phyloP scores from a whole-genome alignment of 2,329 filamentous ascomycete species.

The Paracamarosporium sp. region DNA sequence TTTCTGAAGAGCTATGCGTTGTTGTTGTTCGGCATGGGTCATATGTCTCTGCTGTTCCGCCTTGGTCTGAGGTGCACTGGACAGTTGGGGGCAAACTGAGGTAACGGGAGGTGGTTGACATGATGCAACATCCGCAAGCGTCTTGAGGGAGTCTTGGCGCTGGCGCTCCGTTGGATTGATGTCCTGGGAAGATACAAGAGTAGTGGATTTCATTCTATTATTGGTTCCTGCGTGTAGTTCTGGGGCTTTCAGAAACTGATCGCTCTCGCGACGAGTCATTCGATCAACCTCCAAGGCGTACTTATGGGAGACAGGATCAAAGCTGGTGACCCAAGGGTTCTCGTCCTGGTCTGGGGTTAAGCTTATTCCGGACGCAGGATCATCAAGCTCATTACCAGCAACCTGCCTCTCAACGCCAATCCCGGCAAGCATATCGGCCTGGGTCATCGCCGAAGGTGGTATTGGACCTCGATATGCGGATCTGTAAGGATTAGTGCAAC shows the following conservation, averaged over 20 bases:
- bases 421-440: slow-evolving; percentile 40
- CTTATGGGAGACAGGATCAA: slow-evolving; percentile 19
- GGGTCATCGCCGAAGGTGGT: slow-evolving; percentile 19
- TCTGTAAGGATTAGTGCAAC: slow-evolving; percentile 28
- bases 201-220: neutral
- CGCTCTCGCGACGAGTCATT: slow-evolving; percentile 2
- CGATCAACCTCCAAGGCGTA: slow-evolving; percentile 21
- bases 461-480: slow-evolving; percentile 25
- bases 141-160: slow-evolving; percentile 11
- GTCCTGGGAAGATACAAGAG: neutral
- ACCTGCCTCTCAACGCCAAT: slow-evolving; percentile 32
- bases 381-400: slow-evolving; percentile 26
- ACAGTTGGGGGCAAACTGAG: slow-evolving; percentile 12
- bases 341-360: slow-evolving; percentile 29
- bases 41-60: slow-evolving; percentile 22
- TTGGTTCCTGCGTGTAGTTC: neutral
- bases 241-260: slow-evolving; percentile 3
- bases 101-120: slow-evolving; percentile 2
- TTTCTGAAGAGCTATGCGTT: slow-evolving; percentile 31
- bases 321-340: slow-evolving; percentile 20
- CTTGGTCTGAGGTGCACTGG: slow-evolving; percentile 38
- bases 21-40: slow-evolving; percentile 42
- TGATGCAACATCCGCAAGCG: slow-evolving; percentile 17
- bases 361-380: slow-evolving; percentile 24
- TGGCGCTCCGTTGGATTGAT: neutral